phyloP scores from a whole-genome alignment of 2,329 filamentous ascomycete genomes.

The Fusarium lyarnte region DNA sequence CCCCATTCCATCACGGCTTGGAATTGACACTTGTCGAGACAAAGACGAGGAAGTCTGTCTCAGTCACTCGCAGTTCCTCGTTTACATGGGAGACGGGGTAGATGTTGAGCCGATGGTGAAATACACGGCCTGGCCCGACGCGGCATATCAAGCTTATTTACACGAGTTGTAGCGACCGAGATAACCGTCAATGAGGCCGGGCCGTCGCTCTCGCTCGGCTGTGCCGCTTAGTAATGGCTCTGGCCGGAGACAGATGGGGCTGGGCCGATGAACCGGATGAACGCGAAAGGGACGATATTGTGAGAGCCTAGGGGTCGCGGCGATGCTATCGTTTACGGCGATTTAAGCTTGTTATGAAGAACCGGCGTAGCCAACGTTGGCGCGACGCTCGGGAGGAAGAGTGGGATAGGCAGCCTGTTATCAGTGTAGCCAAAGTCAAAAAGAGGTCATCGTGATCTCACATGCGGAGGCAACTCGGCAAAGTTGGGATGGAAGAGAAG shows the following conservation, averaged over 20 bases:
- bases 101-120: background rate
- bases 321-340: background rate
- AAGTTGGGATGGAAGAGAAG: background rate
- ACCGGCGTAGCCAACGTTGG: background rate
- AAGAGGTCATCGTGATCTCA: background rate
- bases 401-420: background rate
- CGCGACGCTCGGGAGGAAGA: background rate
- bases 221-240: background rate
- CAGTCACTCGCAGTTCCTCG: background rate
- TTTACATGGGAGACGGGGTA: background rate
- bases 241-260: background rate
- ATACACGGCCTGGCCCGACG: background rate
- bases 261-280: background rate
- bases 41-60: background rate
- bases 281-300: background rate
- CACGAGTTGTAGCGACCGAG: background rate
- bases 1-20: rapidly evolving
- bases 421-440: background rate
- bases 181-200: background rate
- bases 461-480: background rate
- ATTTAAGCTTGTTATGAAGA: background rate
- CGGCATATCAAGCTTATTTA: background rate
- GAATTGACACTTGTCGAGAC: background rate
- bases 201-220: background rate
- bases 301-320: background rate